Conservation (phyloP, 2,329 filamentous ascomycete species). For the Colletotrichum sp. region DNA sequence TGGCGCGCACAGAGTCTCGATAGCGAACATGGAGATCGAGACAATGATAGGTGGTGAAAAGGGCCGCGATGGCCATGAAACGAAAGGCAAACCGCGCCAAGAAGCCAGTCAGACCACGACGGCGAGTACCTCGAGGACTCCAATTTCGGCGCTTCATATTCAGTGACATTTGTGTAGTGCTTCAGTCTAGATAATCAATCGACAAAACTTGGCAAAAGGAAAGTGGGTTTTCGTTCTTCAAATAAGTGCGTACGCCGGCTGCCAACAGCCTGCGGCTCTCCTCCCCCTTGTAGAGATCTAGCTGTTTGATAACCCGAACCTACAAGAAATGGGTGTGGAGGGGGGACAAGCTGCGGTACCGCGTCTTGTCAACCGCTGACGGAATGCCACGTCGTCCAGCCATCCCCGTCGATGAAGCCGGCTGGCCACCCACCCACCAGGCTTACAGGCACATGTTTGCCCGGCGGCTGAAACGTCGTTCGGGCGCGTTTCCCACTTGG, state of each 20-base stretch:
- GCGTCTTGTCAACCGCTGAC: neutral
- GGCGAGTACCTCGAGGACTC: slow-evolving; percentile 3
- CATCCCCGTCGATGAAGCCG: slow-evolving; percentile 3
- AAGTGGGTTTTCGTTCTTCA: neutral
- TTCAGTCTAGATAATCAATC: neutral
- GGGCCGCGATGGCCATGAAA: neutral
- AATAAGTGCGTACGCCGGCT: slow-evolving; percentile 6
- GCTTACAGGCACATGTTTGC: neutral
- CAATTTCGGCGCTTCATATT: slow-evolving; percentile 12
- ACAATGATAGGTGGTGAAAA: slow-evolving; percentile 9
- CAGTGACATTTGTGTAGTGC: neutral
- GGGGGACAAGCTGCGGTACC: neutral
- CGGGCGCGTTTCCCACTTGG: neutral
- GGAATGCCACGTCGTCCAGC: slow-evolving; percentile 4
- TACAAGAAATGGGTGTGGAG: neutral
- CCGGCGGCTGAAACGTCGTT: slow-evolving; percentile 3
- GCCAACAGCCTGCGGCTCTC: neutral
- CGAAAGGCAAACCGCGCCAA: neutral
- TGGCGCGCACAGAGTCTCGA: slow-evolving; percentile 10
- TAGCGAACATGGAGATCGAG: slow-evolving; percentile 13
- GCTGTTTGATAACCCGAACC: neutral
- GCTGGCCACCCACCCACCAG: neutral
- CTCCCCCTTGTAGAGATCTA: neutral
- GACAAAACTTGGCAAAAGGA: neutral
- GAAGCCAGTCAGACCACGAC: neutral